These are phyloP conservation scores for Annulohypoxylon moriforme DNA, from an alignment of 495 filamentous ascomycete species.

Conservation along the genomic window DNA sequence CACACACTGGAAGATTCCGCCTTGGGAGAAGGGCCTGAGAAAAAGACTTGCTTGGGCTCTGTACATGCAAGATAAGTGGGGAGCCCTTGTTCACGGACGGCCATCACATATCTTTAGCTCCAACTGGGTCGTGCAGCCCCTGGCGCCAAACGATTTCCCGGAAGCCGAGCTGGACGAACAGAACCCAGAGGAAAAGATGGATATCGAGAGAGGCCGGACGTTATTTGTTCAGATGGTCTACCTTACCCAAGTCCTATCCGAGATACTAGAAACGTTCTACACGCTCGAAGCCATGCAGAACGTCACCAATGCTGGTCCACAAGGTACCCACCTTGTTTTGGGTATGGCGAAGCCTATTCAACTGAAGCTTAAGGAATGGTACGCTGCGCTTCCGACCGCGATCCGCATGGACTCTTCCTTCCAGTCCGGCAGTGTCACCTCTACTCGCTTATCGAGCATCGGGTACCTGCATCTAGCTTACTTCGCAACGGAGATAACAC, in stretches of 20 bases:
- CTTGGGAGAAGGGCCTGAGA: conserved; percentile 84
- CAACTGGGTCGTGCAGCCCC: conserved; percentile 83
- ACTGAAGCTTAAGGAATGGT: conserved; percentile 86
- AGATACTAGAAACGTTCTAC: conserved; percentile 84
- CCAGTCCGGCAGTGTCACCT: conserved; percentile 45
- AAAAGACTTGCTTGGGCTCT: conserved; percentile 91
- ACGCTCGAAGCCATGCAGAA: conserved; percentile 70
- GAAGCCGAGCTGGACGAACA: conserved; percentile 68
- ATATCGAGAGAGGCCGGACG: conserved; percentile 74
- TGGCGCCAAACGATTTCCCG: conserved; percentile 77
- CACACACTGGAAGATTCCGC: conserved; percentile 85
- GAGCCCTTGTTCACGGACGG: conserved; percentile 83
- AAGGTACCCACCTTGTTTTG: conserved; percentile 73
- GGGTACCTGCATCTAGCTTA: conserved; percentile 87
- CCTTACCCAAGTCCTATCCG: conserved; percentile 78
- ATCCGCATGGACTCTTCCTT: conserved; percentile 74
- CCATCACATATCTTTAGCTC: conserved; percentile 83
- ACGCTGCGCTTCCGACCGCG: conserved; percentile 69
- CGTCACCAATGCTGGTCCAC: conserved; percentile 59
- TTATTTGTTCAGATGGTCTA: conserved; percentile 79
- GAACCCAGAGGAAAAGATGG: conserved; percentile 68
- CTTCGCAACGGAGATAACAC: conserved; percentile 85
- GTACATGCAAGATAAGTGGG: conserved; percentile 96
- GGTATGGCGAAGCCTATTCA: conserved; percentile 84
- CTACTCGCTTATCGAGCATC: conserved; percentile 66